Percentiles rank a stretch among this genome's conserved stretches.
These are phyloP conservation scores for Fusarium tjaetaba DNA, from an alignment of 2,329 filamentous ascomycete genomes.

Conservation along the genomic window DNA sequence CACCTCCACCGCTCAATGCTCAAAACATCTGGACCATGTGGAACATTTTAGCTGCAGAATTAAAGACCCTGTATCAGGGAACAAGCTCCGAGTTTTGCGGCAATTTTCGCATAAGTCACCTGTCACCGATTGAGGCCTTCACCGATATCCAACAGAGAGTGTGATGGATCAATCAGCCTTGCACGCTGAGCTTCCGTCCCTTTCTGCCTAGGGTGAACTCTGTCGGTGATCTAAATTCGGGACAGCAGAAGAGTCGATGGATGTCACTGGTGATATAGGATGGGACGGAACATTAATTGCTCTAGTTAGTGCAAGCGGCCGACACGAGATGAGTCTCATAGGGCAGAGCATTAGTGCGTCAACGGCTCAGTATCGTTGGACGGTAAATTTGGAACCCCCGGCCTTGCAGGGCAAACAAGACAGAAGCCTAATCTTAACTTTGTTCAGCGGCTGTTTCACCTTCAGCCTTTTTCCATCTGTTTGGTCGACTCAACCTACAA, in stretches of 20 bases:
- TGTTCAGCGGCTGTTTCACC: constrained; percentile 32
- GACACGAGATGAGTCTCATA: constrained; percentile 6
- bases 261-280: background rate
- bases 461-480: constrained; percentile 17
- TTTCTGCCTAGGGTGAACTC: background rate
- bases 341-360: constrained; percentile 17
- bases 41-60: constrained; percentile 11
- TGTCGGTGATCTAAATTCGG: background rate
- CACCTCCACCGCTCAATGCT: constrained; percentile 17
- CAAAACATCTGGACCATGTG: background rate
- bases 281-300: background rate
- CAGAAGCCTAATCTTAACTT: constrained; percentile 40
- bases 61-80: background rate
- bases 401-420: constrained; percentile 19
- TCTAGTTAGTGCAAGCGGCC: background rate
- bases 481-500: constrained; percentile 1
- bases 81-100: background rate
- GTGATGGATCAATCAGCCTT: constrained; percentile 12
- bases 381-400: constrained; percentile 26
- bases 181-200: background rate
- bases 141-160: background rate
- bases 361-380: constrained; percentile 18
- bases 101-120: constrained; percentile 9
- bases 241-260: background rate
- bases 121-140: background rate